Base-by-base conservation (phyloP, 1,284 basidiomycete genomes). In the Ganoderma sp. region DNA sequence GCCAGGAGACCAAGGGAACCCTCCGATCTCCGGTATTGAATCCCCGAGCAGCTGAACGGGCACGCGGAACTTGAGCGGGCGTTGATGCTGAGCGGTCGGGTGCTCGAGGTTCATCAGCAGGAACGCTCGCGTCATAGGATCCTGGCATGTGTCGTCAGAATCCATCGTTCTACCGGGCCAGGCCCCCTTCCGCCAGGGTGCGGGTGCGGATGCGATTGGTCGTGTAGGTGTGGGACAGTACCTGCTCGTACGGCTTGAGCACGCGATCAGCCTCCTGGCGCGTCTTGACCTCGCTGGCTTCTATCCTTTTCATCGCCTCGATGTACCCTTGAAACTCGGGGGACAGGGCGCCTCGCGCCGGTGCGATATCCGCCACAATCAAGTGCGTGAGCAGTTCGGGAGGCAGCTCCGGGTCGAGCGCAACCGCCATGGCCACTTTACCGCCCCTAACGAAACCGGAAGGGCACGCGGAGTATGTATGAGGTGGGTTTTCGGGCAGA, bases 281-380 rank as follows among this genome's bases (percentile, higher is more conserved):
- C 25, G 86, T 86, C 57, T 78, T 82, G 6, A 92, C 79, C 0
- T 83, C 74, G 56, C 81, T 83, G 0, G 79, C 79, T 70, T 93
- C 87, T 41, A 96, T 88, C 71, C 85, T 81, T 67, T 85, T 79
- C 93, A 96, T 95, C 10, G 84, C 90, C 28, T 86, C 80, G 19
- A 93, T 80, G 74, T 96, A 95, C 2, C 78, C 77, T 58, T 81
- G 75, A 72, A 92, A 93, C 67, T 95, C 93, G 1, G 81, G 74
- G 0, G 91, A 92, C 4, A 91, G 83, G 6, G 81, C 77, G 2
- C 87, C 89, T 58, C 84, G 83, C 1, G 88, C 83, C 0, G 95
- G 95, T 0, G 93, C 85, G 69, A 97, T 94, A 78, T 97, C 95
- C 12, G 87, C 93, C 7, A 94, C 85, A 63, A 96, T 84, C n/a